These are phyloP conservation scores for Phytophthora citrophthora DNA, from an alignment of 352 stramenopile genomes.

Conservation along the genomic window DNA sequence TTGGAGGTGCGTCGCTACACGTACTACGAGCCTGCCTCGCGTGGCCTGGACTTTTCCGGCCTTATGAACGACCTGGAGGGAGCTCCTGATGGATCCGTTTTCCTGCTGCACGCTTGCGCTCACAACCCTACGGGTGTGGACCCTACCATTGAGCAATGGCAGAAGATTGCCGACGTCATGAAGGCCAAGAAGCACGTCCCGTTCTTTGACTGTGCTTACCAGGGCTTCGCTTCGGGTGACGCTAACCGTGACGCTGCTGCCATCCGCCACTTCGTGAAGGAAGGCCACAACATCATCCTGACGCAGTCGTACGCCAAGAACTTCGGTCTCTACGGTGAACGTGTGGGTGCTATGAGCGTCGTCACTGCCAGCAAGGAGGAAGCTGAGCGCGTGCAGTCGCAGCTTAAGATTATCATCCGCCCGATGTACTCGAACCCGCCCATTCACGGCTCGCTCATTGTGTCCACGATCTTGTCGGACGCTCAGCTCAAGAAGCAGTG, in stretches of 20 bases:
- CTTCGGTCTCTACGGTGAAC: constrained; percentile 99
- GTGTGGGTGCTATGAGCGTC: constrained; percentile 96
- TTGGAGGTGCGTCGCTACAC: constrained; percentile 83
- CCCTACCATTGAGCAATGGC: constrained; percentile 98
- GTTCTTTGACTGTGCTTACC: constrained; percentile 99
- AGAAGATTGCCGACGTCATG: constrained; percentile 95
- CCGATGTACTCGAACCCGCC: constrained; percentile 99
- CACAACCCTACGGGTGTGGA: constrained; percentile 99
- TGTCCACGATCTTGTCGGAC: constrained; percentile 96
- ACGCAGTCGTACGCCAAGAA: constrained; percentile 99
- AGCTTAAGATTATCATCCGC: constrained; percentile 99
- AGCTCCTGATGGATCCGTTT: constrained; percentile 93
- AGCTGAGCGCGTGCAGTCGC: constrained; percentile 94
- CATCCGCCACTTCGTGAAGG: constrained; percentile 97
- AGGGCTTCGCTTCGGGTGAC: constrained; percentile 98
- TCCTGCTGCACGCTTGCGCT: constrained; percentile 99
- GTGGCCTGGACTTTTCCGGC: constrained; percentile 93
- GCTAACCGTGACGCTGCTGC: constrained; percentile 95
- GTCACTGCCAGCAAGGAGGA: constrained; percentile 95
- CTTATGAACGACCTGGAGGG: constrained; percentile 96
- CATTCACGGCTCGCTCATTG: constrained; percentile 97
- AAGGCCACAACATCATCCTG: constrained; percentile 97
- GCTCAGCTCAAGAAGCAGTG: constrained; percentile 93
- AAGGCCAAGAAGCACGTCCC: constrained; percentile 96
- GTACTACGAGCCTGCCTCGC: constrained; percentile 88